A percentile compares a stretch with the other conserved stretches of the same genome.
Evolutionary conservation across 108 stramenopile genomes (phyloP).

Genomic region (Discostella stelligeroides): DNA sequence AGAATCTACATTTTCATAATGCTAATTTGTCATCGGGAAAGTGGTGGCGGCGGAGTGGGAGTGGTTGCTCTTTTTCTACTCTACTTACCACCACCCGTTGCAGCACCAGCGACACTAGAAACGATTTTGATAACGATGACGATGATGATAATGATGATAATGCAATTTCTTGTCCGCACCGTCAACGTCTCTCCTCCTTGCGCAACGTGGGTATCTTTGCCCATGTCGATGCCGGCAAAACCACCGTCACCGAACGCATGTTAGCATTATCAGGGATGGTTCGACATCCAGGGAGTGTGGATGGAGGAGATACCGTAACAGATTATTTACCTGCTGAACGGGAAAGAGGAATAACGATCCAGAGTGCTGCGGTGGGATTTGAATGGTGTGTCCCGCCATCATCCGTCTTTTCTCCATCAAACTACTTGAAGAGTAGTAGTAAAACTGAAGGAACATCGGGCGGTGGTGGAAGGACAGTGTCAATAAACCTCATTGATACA

Average conservation of each 20-base stretch:
- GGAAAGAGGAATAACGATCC: constrained; percentile 99
- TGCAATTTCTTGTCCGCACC: not conserved
- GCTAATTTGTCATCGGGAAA: too few relatives aligned
- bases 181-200: constrained; percentile 56
- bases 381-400: constrained; percentile 85
- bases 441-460: not conserved
- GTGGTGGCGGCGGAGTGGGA: not conserved
- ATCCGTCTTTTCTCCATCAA: too few relatives aligned
- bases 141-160: not conserved
- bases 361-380: constrained; percentile 94
- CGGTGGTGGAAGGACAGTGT: constrained; percentile 8
- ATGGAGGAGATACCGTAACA: constrained; percentile 95
- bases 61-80: not conserved
- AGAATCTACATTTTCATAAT: too few relatives aligned
- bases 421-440: not conserved
- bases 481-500: constrained; percentile 93
- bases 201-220: constrained; percentile 96
- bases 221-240: constrained; percentile 99
- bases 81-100: not conserved
- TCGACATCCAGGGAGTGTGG: constrained; percentile 81
- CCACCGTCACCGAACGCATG: constrained; percentile 99
- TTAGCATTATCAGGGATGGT: constrained; percentile 92
- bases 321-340: constrained; percentile 97
- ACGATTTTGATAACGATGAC: not conserved
- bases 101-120: not conserved